These are phyloP conservation scores for Penicillium odoratum DNA, from an alignment of 495 filamentous ascomycete species.

Conservation along the genomic window DNA sequence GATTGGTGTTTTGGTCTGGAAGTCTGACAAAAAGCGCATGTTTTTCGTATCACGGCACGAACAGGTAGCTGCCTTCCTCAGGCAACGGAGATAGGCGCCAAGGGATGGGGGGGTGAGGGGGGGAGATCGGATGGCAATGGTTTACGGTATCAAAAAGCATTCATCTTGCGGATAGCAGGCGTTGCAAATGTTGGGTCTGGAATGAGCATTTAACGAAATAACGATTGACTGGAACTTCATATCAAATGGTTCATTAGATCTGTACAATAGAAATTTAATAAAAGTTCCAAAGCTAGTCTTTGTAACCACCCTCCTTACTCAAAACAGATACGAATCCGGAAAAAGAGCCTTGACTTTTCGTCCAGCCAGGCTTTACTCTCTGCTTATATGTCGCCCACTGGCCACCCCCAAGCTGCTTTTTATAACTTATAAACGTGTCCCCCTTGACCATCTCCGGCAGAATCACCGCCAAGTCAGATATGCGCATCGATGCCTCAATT, in stretches of 20 bases:
- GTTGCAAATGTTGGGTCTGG: constrained; percentile 3
- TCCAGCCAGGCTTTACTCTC: constrained; percentile 3
- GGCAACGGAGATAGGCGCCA: constrained; percentile 50
- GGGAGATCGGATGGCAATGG: constrained; percentile 4
- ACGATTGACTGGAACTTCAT: constrained; percentile 7
- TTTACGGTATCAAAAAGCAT: constrained; percentile 3
- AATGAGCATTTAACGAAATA: constrained; percentile 16
- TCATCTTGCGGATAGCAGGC: constrained; percentile 5
- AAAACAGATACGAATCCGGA: not conserved
- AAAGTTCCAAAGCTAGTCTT: not conserved
- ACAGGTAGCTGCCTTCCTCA: constrained; percentile 77
- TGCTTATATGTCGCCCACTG: constrained; percentile 7
- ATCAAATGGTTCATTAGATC: not conserved
- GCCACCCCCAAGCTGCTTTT: constrained; percentile 3
- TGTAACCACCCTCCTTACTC: not conserved
- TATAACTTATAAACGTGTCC: constrained; percentile 17
- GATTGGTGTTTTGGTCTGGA: constrained; percentile 90
- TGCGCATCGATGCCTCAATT: constrained; percentile 1
- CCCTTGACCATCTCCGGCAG: constrained; percentile 12
- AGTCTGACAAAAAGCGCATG: constrained; percentile 69
- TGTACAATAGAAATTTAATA: not conserved
- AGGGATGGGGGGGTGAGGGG: not conserved
- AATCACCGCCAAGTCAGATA: constrained; percentile 18
- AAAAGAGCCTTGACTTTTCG: not conserved
- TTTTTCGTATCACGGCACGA: constrained; percentile 89